Base-by-base conservation (phyloP, 2,329 filamentous ascomycete genomes). In the Didymella glomerata region DNA sequence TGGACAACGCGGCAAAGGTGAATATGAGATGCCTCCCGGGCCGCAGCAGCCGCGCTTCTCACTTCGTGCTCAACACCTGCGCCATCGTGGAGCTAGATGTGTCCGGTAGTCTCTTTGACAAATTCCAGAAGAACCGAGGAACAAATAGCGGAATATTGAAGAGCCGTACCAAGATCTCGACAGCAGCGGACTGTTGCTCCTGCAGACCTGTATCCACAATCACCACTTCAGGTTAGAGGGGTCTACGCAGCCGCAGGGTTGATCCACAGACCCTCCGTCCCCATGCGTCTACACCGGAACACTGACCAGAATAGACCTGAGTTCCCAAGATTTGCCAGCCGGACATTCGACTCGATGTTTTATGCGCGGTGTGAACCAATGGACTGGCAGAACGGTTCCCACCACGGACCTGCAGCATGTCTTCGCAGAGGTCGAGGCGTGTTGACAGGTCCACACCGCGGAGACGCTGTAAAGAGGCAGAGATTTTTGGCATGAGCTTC, bases 181-280 rank as follows among this genome's bases (percentile, higher is more conserved):
- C 56, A 40, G 34, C 36, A 27, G 41, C 25, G 38, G 32, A 30
- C 46, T 40, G 46, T 30, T 41, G 14, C 42, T 46, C 45, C 40
- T 48, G 32, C 40, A 24, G 27, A 5, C 30, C 30, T 18, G 49
- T 58, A 28, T 47, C 56, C 56, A 54, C 56, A 54, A 20, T 54
- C 25, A 32, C 49, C 34, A 14, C 16, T 50, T 51, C 20, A 51
- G 50, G 56, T 53, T 28, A 58, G 38, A 25, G 6, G 22, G 20
- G 32, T 34, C 27, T 46, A 51, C 41, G 32, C 32, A 47, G 14
- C 27, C 40, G 30, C 51, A 54, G 50, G 56, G 56, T 59, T 50
- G 56, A 54, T 51, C 56, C 56, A 59, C 56, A 54, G 46, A 42
- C 40, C 47, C 40, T 59, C 40, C 30, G 30, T 32, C 46, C 25